Evolutionary conservation across 1,284 basidiomycete species (phyloP).

Genomic region (Leccinum fuscescens): DNA sequence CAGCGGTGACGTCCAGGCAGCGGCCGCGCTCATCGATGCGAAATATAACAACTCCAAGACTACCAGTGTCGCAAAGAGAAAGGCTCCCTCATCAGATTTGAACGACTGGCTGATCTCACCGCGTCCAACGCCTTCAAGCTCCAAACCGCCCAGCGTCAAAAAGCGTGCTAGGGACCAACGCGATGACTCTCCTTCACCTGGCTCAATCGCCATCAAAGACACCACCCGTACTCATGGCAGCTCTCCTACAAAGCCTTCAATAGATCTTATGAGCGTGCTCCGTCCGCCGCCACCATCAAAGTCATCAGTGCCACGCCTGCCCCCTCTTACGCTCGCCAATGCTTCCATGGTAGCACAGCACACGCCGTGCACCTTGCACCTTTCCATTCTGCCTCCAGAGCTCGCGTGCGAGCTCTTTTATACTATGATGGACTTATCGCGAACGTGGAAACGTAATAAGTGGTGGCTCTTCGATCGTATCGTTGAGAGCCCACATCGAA

Average conservation of each 20-base stretch:
- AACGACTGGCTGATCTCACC: constrained; percentile 51
- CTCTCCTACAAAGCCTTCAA: constrained; percentile 33
- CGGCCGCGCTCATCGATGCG: constrained; percentile 46
- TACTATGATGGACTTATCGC: constrained; percentile 61
- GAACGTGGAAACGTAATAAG: constrained; percentile 68
- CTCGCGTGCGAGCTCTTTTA: constrained; percentile 72
- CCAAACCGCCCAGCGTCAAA: constrained; percentile 25
- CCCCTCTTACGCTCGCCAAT: constrained; percentile 55
- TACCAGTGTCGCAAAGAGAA: constrained; percentile 34
- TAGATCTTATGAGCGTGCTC: constrained; percentile 56
- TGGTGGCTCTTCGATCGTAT: constrained; percentile 83
- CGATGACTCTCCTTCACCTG: neutral
- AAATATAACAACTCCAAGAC: constrained; percentile 16
- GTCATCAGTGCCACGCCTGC: constrained; percentile 40
- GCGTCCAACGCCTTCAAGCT: constrained; percentile 19
- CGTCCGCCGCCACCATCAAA: constrained; percentile 48
- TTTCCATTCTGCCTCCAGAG: constrained; percentile 65
- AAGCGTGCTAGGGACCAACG: constrained; percentile 12
- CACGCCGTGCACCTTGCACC: constrained; percentile 75
- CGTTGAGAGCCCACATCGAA: constrained; percentile 83
- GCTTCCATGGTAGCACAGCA: constrained; percentile 64
- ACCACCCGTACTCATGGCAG: constrained; percentile 14
- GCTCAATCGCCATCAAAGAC: constrained; percentile 18
- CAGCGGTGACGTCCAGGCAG: constrained; percentile 59
- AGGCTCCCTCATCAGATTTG: constrained; percentile 44